phyloP scores from a whole-genome alignment of 1,139 yeast species.

The Pneumocystis sp. region DNA sequence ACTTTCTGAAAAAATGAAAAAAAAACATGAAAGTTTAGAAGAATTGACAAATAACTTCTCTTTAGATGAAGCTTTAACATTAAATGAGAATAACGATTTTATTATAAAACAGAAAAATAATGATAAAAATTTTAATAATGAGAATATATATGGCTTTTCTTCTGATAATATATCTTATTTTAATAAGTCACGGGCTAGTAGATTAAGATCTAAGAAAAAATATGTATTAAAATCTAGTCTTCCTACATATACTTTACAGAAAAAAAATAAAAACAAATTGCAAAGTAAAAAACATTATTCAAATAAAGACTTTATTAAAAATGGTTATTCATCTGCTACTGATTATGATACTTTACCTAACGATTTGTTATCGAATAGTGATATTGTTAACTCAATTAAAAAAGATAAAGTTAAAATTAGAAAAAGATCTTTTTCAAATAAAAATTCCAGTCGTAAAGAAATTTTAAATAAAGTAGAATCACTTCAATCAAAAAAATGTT shows the following conservation, averaged over 20 bases:
- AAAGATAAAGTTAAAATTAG: background rate
- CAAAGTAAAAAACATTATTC: background rate
- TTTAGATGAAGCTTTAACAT: background rate
- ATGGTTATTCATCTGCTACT: slow-evolving; percentile 1
- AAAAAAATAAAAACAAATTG: background rate
- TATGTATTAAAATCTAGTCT: background rate
- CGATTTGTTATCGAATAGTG: background rate
- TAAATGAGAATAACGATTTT: background rate
- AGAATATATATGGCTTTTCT: background rate
- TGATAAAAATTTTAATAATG: background rate
- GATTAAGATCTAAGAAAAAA: background rate
- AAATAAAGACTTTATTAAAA: slow-evolving; percentile 75
- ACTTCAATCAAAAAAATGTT: background rate
- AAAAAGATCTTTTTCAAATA: background rate
- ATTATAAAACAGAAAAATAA: background rate
- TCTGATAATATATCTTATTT: background rate
- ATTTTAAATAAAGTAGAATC: background rate
- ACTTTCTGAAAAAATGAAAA: background rate
- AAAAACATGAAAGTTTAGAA: background rate
- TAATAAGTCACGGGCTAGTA: background rate
- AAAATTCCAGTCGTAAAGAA: background rate
- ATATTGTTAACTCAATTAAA: background rate
- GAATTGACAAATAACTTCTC: background rate
- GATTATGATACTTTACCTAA: background rate
- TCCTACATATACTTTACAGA: background rate